phyloP scores from a whole-genome alignment of 2,329 filamentous ascomycete genomes.

The Arthrinium puccinioides region DNA sequence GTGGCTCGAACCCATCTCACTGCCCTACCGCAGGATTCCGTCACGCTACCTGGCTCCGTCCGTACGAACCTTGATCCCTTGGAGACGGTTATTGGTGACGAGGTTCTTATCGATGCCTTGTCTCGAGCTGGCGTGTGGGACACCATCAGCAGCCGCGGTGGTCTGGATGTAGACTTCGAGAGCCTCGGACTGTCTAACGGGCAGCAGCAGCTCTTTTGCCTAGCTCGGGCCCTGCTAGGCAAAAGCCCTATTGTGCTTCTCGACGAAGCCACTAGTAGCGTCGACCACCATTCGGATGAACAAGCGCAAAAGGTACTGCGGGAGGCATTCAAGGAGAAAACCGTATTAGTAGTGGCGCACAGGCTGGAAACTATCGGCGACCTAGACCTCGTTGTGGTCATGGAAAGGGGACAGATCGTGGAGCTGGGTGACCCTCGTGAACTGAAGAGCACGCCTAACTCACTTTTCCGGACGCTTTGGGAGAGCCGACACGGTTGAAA shows the following conservation, averaged over 20 bases:
- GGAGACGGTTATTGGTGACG: too few relatives aligned
- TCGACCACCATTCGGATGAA: conserved; percentile 2
- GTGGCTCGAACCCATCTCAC: not conserved
- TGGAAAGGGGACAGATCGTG: conserved; percentile 2
- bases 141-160: not conserved
- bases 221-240: conserved; percentile 2
- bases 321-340: conserved; percentile 2
- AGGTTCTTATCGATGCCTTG: too few relatives aligned
- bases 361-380: conserved; percentile 3
- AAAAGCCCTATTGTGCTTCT: conserved; percentile 29
- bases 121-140: too few relatives aligned
- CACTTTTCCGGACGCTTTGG: not conserved
- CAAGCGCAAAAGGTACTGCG: conserved; percentile 2
- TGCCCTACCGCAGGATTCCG: conserved; percentile 3
- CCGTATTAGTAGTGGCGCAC: conserved; percentile 3
- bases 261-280: conserved; percentile 33
- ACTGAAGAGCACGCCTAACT: not conserved
- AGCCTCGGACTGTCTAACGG: conserved; percentile 2
- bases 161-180: not conserved
- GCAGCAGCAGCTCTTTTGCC: conserved; percentile 4
- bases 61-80: not conserved
- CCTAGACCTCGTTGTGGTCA: not conserved
- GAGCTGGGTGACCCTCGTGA: conserved; percentile 3
- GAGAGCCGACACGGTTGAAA: too few relatives aligned
- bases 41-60: conserved; percentile 1